Evolutionary conservation across 139 green algal genomes (phyloP).

Genomic region (Coccomyxa sp.): DNA sequence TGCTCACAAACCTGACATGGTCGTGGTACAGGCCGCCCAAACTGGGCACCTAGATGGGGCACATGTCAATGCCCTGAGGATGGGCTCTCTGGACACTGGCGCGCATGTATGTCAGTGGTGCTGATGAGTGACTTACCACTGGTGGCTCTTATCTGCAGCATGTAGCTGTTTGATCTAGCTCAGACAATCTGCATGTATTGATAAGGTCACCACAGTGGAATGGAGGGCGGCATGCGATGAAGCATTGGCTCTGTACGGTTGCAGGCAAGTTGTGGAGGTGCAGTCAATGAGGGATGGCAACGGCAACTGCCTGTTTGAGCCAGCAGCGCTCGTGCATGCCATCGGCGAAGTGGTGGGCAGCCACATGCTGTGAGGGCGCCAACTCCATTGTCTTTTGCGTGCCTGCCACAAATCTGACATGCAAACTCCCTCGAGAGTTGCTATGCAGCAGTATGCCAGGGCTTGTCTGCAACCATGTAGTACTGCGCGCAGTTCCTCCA

Average conservation of each 20-base stretch:
- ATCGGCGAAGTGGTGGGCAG: slow-evolving; percentile 23
- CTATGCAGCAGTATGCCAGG: no score
- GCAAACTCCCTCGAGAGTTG: no score
- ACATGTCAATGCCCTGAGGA: neutral
- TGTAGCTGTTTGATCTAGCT: neutral
- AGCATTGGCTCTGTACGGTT: neutral
- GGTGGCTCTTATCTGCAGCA: neutral
- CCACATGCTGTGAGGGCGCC: no score
- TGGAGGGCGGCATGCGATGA: no score
- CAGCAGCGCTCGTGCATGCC: slow-evolving; percentile 58
- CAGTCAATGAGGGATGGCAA: slow-evolving; percentile 19
- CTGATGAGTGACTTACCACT: neutral
- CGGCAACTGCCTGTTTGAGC: slow-evolving; percentile 52
- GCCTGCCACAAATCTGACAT: no score
- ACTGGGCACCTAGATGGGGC: neutral
- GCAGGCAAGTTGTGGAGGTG: slow-evolving; percentile 61
- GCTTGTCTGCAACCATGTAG: no score
- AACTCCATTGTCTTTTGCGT: no score
- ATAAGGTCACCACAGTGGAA: neutral
- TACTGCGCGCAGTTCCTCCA: no score
- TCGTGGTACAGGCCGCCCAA: neutral
- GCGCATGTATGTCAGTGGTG: neutral
- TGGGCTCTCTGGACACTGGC: neutral
- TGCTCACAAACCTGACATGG: neutral
- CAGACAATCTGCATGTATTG: neutral